Evolutionary conservation across 2,329 filamentous ascomycete genomes (phyloP).

Genomic region (Beauveria rudraprayagi): DNA sequence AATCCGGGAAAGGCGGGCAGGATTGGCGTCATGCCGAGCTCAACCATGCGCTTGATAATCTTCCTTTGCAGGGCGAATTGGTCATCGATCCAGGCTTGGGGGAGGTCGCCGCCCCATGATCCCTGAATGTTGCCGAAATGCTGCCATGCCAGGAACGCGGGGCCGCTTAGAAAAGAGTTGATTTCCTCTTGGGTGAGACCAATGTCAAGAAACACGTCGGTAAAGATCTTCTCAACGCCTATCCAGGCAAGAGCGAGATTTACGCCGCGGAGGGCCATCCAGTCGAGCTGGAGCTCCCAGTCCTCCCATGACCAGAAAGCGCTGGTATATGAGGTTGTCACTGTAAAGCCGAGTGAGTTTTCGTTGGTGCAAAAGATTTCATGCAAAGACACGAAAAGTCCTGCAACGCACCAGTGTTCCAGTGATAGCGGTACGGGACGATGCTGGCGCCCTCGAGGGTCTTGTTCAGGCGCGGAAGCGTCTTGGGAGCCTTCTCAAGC

Average conservation of each 20-base stretch:
- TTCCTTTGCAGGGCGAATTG: conserved; percentile 41
- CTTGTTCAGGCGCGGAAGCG: conserved; percentile 12
- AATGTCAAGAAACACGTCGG: conserved; percentile 38
- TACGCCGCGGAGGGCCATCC: conserved; percentile 42
- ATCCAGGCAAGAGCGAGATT: conserved; percentile 46
- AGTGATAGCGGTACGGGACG: conserved; percentile 31
- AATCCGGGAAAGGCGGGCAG: conserved; percentile 44
- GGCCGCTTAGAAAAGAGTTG: conserved; percentile 37
- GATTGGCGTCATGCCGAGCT: conserved; percentile 44
- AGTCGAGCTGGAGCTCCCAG: conserved; percentile 45
- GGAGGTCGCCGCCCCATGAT: conserved; percentile 38
- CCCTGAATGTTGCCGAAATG: conserved; percentile 46
- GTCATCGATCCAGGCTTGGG: conserved; percentile 36
- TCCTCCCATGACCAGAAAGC: conserved; percentile 46
- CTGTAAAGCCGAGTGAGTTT: conserved; percentile 16
- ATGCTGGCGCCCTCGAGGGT: conserved; percentile 11
- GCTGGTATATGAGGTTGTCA: conserved; percentile 43
- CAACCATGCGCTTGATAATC: conserved; percentile 41
- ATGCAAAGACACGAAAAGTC: background rate
- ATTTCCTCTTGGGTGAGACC: conserved; percentile 38
- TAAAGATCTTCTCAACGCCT: conserved; percentile 41
- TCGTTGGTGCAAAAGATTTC: background rate
- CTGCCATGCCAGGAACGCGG: conserved; percentile 45
- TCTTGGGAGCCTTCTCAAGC: conserved; percentile 13
- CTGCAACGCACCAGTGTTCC: conserved; percentile 34